Percentiles rank a stretch among this genome's conserved stretches.
Conservation (phyloP, 1,284 basidiomycete species). For the Irpex lacteus region DNA sequence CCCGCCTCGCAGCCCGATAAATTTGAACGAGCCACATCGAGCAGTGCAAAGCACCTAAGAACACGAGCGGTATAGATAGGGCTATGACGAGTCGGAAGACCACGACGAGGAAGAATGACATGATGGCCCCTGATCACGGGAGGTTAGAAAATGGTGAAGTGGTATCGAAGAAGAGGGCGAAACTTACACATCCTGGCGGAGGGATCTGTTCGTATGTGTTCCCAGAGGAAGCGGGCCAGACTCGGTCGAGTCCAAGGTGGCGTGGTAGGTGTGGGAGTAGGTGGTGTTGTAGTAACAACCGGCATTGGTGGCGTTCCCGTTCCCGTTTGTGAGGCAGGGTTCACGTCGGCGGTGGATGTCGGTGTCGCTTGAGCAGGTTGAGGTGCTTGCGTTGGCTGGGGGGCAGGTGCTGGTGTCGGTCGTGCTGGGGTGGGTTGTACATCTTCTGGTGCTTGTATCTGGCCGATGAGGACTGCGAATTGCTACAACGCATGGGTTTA, state of each 20-base stretch:
- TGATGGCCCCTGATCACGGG: slow-evolving; percentile 51
- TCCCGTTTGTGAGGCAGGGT: slow-evolving; percentile 1
- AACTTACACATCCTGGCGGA: slow-evolving; percentile 67
- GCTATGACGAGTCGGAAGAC: slow-evolving; percentile 74
- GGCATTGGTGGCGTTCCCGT: not conserved
- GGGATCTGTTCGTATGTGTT: slow-evolving; percentile 64
- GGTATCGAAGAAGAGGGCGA: not conserved
- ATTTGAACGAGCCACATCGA: slow-evolving; percentile 86
- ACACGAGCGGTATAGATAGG: slow-evolving; percentile 66
- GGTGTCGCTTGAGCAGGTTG: slow-evolving; percentile 6
- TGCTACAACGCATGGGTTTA: slow-evolving; percentile 46
- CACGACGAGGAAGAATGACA: slow-evolving; percentile 66
- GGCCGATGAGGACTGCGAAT: slow-evolving; percentile 76
- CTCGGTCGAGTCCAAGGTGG: slow-evolving; percentile 28
- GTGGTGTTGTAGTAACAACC: not conserved
- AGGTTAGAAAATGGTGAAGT: not conserved
- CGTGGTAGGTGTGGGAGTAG: slow-evolving; percentile 9
- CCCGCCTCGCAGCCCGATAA: slow-evolving; percentile 68
- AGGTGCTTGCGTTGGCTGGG: slow-evolving; percentile 15
- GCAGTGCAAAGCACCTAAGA: slow-evolving; percentile 72
- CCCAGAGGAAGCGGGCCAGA: slow-evolving; percentile 49
- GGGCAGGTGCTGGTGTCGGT: slow-evolving; percentile 19
- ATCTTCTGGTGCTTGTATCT: slow-evolving; percentile 81
- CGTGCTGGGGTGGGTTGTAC: slow-evolving; percentile 27
- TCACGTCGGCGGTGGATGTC: slow-evolving; percentile 4